These are phyloP conservation scores for Capsella rubella DNA, from an alignment of 441 rosid genomes.

Conservation along the genomic window DNA sequence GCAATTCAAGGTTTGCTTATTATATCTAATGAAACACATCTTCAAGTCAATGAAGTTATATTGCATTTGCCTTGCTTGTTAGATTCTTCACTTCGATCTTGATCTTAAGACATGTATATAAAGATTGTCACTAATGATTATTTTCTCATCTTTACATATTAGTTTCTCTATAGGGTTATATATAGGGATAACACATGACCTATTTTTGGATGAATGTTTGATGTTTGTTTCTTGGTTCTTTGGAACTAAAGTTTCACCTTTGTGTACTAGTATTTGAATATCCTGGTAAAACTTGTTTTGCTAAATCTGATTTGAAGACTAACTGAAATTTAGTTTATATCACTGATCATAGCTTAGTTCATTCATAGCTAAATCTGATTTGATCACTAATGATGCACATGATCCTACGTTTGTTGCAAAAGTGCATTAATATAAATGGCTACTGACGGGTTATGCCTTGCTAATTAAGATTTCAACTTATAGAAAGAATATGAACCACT, in stretches of 20 bases:
- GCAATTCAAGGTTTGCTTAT: conserved; percentile 48
- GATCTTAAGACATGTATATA: background rate
- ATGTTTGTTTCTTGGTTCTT: conserved; percentile 12
- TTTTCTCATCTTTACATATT: background rate
- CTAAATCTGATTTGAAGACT: background rate
- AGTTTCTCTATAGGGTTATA: conserved; percentile 13
- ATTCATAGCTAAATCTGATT: background rate
- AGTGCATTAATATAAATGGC: background rate
- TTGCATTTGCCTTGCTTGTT: conserved; percentile 23
- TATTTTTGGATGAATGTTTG: background rate
- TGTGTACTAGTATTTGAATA: no score
- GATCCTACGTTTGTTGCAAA: conserved; percentile 7
- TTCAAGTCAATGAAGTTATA: background rate
- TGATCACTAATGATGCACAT: background rate
- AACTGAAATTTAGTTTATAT: background rate
- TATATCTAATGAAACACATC: conserved; percentile 29
- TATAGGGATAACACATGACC: background rate
- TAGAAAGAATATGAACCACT: conserved; percentile 1
- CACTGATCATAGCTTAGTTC: background rate
- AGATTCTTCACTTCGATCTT: conserved; percentile 19
- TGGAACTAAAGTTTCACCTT: background rate
- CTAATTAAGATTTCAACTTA: conserved; percentile 4
- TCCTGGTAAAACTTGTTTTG: background rate
- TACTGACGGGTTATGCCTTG: background rate
- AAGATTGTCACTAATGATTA: conserved; percentile 3